These are phyloP conservation scores for Cystofilobasidium capitatum DNA, from an alignment of 768 basidiomycete genomes.

Conservation along the genomic window DNA sequence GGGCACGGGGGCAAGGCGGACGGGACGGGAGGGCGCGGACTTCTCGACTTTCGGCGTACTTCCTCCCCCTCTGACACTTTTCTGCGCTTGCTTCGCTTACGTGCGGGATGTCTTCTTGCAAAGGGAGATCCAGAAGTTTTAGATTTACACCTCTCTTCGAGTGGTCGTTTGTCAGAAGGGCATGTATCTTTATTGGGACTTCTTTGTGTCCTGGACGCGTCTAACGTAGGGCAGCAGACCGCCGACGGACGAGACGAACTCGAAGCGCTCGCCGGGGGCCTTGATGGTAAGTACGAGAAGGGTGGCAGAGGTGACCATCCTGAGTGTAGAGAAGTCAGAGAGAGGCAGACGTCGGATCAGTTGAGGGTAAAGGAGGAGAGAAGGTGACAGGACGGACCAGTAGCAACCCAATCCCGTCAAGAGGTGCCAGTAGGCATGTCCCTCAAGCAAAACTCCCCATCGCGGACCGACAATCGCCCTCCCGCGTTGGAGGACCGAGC, in stretches of 20 bases:
- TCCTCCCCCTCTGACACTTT: too few species aligned
- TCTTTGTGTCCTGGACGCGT: neutral
- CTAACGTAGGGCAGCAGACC: slow-evolving; percentile 15
- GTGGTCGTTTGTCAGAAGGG: too few species aligned
- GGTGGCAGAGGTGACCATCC: slow-evolving; percentile 7
- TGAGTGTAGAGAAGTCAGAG: neutral
- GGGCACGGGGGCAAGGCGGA: too few species aligned
- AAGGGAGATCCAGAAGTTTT: too few species aligned
- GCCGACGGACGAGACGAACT: neutral
- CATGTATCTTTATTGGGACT: neutral
- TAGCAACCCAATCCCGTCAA: neutral
- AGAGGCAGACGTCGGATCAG: too few species aligned
- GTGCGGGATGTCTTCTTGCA: too few species aligned
- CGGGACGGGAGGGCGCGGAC: too few species aligned
- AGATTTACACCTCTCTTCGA: too few species aligned
- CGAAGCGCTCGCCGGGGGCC: slow-evolving; percentile 6
- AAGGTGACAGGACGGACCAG: neutral
- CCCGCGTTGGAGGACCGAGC: neutral
- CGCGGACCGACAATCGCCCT: neutral
- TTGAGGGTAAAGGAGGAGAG: too few species aligned
- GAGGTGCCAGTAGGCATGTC: slow-evolving; percentile 12
- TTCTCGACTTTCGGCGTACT: too few species aligned
- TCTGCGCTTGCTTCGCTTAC: too few species aligned
- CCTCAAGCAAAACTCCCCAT: neutral
- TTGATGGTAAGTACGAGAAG: slow-evolving; percentile 8